phyloP scores from a whole-genome alignment of 768 basidiomycete species.

The Termitomyces sp. region DNA sequence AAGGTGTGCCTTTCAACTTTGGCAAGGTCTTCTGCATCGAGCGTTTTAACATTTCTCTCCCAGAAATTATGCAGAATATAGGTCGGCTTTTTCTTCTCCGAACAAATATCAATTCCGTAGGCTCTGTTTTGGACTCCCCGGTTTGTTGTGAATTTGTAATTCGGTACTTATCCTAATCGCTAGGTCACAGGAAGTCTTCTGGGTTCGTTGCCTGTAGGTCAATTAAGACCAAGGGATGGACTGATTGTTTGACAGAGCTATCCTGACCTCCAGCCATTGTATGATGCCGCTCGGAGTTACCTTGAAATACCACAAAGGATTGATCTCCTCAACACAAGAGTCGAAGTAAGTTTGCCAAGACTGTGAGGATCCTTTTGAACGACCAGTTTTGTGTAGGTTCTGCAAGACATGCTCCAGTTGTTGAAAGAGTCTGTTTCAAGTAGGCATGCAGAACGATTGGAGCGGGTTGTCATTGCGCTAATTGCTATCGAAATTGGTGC shows the following conservation, averaged over 20 bases:
- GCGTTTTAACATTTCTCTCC: constrained; percentile 4
- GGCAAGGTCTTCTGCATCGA: constrained; percentile 2
- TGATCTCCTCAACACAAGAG: constrained; percentile 87
- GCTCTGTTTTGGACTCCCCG: constrained; percentile 94
- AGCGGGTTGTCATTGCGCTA: constrained; percentile 88
- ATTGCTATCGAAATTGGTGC: constrained; percentile 85
- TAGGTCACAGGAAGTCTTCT: constrained; percentile 76
- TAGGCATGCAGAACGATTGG: constrained; percentile 84
- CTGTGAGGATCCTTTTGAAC: not conserved
- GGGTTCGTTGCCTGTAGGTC: constrained; percentile 47
- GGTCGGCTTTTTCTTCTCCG: constrained; percentile 90
- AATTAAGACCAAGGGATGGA: not conserved
- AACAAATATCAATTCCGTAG: constrained; percentile 93
- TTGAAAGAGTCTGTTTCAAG: constrained; percentile 93
- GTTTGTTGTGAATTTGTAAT: constrained; percentile 26
- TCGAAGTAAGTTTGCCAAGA: constrained; percentile 53
- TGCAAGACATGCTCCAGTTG: constrained; percentile 95
- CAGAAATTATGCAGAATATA: constrained; percentile 97
- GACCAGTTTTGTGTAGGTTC: constrained; percentile 44
- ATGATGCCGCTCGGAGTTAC: constrained; percentile 90
- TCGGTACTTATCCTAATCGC: constrained; percentile 2
- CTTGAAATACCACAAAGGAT: constrained; percentile 93
- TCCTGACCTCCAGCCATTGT: constrained; percentile 92
- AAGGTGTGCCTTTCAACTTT: constrained; percentile 38
- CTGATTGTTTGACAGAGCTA: constrained; percentile 54